phyloP scores from a whole-genome alignment of 75 land plant genomes.

The Cupressus sempervirens region DNA sequence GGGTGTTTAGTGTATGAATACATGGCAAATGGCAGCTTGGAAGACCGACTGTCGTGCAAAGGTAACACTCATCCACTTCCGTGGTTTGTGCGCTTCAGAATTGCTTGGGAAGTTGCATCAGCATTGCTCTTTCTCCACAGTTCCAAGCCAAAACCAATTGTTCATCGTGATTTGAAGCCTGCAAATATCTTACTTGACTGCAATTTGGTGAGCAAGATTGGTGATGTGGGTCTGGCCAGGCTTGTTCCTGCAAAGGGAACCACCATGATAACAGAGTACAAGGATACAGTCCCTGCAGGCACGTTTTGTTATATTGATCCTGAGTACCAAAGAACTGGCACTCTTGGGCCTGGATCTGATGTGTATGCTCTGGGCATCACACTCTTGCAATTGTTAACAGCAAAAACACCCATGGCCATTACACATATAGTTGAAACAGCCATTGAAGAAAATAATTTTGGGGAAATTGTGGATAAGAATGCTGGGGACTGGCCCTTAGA shows the following conservation, averaged over 20 bases:
- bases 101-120: conserved; percentile 63
- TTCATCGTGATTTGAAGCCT: conserved; percentile 76
- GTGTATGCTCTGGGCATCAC: conserved; percentile 70
- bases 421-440: conserved; percentile 52
- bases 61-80: conserved; percentile 40
- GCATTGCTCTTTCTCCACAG: conserved; percentile 66
- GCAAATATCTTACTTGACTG: conserved; percentile 69
- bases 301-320: conserved; percentile 81
- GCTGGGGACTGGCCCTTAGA: conserved; percentile 47
- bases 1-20: conserved; percentile 48
- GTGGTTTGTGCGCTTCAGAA: conserved; percentile 57
- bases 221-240: conserved; percentile 69
- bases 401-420: conserved; percentile 55
- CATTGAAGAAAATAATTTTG: conserved; percentile 25
- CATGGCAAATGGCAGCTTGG: conserved; percentile 48
- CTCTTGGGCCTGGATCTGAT: conserved; percentile 58
- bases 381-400: conserved; percentile 59
- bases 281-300: conserved; percentile 59
- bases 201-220: conserved; percentile 69
- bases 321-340: conserved; percentile 72
- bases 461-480: conserved; percentile 33
- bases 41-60: conserved; percentile 38
- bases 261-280: conserved; percentile 24
- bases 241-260: conserved; percentile 22
- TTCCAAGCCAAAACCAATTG: conserved; percentile 52